Evolutionary conservation across 306 rosid genomes (phyloP).

Genomic region (Pueraria montana): DNA sequence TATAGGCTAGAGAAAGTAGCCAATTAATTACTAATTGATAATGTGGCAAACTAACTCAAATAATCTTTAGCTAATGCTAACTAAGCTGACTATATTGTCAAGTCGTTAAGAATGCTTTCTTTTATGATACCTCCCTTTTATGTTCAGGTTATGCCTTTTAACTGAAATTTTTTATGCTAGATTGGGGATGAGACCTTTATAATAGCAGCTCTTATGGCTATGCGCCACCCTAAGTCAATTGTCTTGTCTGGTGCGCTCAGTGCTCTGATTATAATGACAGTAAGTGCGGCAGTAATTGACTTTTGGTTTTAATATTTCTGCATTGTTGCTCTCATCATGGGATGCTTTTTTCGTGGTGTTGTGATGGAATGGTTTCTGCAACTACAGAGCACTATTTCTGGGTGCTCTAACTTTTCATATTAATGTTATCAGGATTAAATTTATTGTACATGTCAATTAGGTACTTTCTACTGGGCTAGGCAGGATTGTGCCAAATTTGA

Average conservation of each 20-base stretch:
- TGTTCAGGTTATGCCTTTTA: slow-evolving; percentile 32
- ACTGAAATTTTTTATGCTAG: slow-evolving; percentile 64
- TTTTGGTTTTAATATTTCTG: background rate
- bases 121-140: slow-evolving; percentile 27
- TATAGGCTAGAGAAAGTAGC: background rate
- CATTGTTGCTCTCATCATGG: slow-evolving; percentile 41
- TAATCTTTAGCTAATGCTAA: background rate
- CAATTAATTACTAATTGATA: background rate
- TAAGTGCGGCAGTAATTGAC: slow-evolving; percentile 47
- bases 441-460: slow-evolving; percentile 63
- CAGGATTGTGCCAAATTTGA: slow-evolving; percentile 98
- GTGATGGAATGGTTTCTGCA: slow-evolving; percentile 41
- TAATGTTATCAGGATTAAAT: slow-evolving; percentile 46
- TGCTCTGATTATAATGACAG: slow-evolving; percentile 95
- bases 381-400: slow-evolving; percentile 38
- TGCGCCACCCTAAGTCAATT: slow-evolving; percentile 98
- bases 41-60: background rate
- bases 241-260: slow-evolving; percentile 93
- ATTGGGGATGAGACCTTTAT: slow-evolving; percentile 99
- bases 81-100: slow-evolving; percentile 9
- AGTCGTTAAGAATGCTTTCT: slow-evolving; percentile 34
- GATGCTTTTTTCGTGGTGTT: slow-evolving; percentile 42
- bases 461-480: slow-evolving; percentile 98
- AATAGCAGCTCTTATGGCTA: slow-evolving; percentile 99
- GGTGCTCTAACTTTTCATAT: slow-evolving; percentile 47